Base-by-base conservation (phyloP, 176 grass and related monocot species). In the Rhynchospora pubera region DNA sequence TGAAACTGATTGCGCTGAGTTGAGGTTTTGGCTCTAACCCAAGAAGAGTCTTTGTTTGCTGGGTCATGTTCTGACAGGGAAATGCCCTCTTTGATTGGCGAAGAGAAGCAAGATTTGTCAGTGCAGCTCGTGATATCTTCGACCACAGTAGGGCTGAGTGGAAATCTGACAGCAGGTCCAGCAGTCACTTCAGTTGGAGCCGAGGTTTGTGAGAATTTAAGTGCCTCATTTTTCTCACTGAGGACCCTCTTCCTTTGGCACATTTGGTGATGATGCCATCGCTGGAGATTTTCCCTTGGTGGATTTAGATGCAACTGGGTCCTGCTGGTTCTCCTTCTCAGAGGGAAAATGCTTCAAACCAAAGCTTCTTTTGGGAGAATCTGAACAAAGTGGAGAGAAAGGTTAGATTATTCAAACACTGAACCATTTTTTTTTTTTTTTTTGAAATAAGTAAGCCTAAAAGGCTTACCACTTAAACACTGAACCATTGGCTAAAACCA, bases 271-370 rank as follows among this genome's bases (percentile, higher is more conserved):
- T 57, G 73, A 69, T 30, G 14, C 34, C 75, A 44, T 23, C 62
- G 16, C 28, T 23, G 88, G 87, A 32, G 87, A 88, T 85, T 82
- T 88, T 65, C 57, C 47, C 24, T 63, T 43, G 2, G 56, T 61
- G 22, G 82, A 6, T 72, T 88, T 96, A 62, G 82, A 64, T 11
- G 81, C 67, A 53, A 2, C 4, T 48, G 6, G 56, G 50, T 89
- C 90, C 15, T 85, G 77, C 79, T 89, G 76, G 12, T 91, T 83
- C 84, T 86, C 72, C 69, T 94, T 94, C 92, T 98, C 90, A 6
- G 39, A 24, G 60, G 84, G 45, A 9, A 24, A 62, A 34, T 16
- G 69, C 78, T 83, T 97, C 30, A 70, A 82, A 43, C 47, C 14
- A n/a, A 88, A 63, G 23, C 16, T 86, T 83, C 64, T 89, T 55